Evolutionary conservation across 805 yeast species (phyloP), one percentile per base, ranked within the genome.

Genomic region (Pichia thaimueangensis): DNA sequence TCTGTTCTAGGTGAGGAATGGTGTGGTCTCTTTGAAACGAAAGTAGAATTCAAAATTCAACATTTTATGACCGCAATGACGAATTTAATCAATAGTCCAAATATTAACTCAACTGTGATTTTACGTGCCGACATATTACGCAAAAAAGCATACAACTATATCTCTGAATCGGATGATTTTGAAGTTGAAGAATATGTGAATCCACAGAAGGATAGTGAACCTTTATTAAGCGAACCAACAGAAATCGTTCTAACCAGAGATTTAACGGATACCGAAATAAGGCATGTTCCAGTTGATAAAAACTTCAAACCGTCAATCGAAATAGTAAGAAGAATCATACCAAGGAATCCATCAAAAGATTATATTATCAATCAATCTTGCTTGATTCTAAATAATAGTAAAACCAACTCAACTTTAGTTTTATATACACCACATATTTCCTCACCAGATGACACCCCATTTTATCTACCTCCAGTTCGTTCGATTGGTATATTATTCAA

Each of bases 31-130:
- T 81, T 74, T 53, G 68, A 69, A 44, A 56, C 65, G 0, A 55
- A 55, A 0, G 80, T 72, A 3, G 75, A 68, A 4, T 81, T 80
- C 51, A 64, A 64, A 11, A 55, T 68, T 12, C 60, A 59, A 5
- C 86, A 87, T 62, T 87, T 80, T 55, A 80, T 77, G 43, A 64
- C 65, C 3, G 96, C 96, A 6, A 82, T 87, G 89, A 62, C 74
- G 34, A 85, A 86, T 59, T 69, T 87, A 47, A 83, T 87, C 41
- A 70, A 73, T 45, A 86, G 86, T 49, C 96, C 96, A 15, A 85
- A 88, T 58, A 84, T 87, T 63, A 91, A 89, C 63, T 89, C 97
- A 10, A 84, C 96, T 0, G 93, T 87, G 28, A 83, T 89, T 27
- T 67, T 91, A 62, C 68, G 97, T 51, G 95, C 97, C 0, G 97